Evolutionary conservation across 768 basidiomycete genomes (phyloP).

Genomic region (Multifurca ochricompacta): DNA sequence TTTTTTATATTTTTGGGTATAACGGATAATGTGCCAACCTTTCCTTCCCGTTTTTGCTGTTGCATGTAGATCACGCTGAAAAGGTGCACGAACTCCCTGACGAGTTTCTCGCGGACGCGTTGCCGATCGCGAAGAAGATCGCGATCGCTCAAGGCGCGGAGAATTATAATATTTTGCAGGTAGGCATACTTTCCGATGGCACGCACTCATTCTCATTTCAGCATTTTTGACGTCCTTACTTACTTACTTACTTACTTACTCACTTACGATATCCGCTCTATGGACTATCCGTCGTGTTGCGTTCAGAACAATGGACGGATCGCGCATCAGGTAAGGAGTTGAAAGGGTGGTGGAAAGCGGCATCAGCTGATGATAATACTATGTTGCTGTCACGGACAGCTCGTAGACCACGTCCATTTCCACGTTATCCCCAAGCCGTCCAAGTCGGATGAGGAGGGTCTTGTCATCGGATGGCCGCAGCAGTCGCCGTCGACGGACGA

Average conservation of each 20-base stretch:
- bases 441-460: conserved; percentile 55
- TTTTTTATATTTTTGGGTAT: background rate
- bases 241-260: too few relatives aligned
- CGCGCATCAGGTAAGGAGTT: conserved; percentile 35
- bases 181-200: conserved; percentile 20
- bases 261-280: too few relatives aligned
- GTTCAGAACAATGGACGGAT: conserved; percentile 60
- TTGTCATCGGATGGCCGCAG: conserved; percentile 77
- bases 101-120: conserved; percentile 64
- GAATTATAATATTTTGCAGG: conserved; percentile 85
- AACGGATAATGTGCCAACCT: too few relatives aligned
- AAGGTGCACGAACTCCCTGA: conserved; percentile 88
- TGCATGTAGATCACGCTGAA: conserved; percentile 61
- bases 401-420: conserved; percentile 86
- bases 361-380: background rate
- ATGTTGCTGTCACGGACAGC: conserved; percentile 28
- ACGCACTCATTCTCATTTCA: too few relatives aligned
- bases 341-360: too few relatives aligned
- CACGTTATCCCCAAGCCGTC: conserved; percentile 89
- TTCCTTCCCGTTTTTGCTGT: too few relatives aligned
- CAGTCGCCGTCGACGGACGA: conserved; percentile 55
- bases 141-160: conserved; percentile 63
- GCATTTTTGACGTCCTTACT: too few relatives aligned
- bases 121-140: conserved; percentile 84
- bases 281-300: background rate